Evolutionary conservation across 305 asterid genomes (phyloP).

Genomic region (Rubia tinctorum): DNA sequence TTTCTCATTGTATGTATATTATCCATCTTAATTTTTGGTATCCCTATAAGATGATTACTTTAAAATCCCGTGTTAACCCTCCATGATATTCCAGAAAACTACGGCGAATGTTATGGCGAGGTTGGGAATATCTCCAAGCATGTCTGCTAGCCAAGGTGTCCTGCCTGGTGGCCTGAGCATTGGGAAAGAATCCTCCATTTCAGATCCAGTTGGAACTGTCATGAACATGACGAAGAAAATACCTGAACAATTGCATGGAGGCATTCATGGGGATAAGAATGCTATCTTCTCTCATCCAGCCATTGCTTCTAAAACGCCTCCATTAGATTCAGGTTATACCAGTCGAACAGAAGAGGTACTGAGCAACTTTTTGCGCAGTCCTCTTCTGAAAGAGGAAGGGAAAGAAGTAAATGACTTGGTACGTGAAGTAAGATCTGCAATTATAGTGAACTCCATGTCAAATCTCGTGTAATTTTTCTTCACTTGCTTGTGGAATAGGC

Average conservation of each 20-base stretch:
- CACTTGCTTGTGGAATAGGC: background rate
- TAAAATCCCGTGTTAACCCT: slow-evolving; percentile 7
- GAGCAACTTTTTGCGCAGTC: slow-evolving; percentile 52
- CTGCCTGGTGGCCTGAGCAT: slow-evolving; percentile 41
- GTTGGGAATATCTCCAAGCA: slow-evolving; percentile 54
- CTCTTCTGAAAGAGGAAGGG: slow-evolving; percentile 54
- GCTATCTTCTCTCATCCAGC: slow-evolving; percentile 35
- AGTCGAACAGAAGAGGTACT: slow-evolving; percentile 63
- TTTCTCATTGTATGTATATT: slow-evolving; percentile 46
- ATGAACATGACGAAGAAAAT: slow-evolving; percentile 30
- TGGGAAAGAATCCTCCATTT: slow-evolving; percentile 31
- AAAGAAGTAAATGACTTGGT: slow-evolving; percentile 49
- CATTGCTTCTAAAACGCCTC: slow-evolving; percentile 30
- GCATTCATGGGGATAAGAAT: slow-evolving; percentile 30
- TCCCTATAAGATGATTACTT: background rate
- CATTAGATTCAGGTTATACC: slow-evolving; percentile 36
- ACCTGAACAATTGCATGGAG: slow-evolving; percentile 27
- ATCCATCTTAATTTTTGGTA: background rate
- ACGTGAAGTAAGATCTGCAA: slow-evolving; percentile 17
- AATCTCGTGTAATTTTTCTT: background rate
- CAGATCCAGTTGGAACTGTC: slow-evolving; percentile 34
- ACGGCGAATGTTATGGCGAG: slow-evolving; percentile 45
- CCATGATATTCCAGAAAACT: slow-evolving; percentile 50
- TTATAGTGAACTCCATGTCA: background rate
- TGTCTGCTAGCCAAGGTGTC: slow-evolving; percentile 45